Conservation (phyloP, 768 basidiomycete genomes). For the Mycena latifolia region DNA sequence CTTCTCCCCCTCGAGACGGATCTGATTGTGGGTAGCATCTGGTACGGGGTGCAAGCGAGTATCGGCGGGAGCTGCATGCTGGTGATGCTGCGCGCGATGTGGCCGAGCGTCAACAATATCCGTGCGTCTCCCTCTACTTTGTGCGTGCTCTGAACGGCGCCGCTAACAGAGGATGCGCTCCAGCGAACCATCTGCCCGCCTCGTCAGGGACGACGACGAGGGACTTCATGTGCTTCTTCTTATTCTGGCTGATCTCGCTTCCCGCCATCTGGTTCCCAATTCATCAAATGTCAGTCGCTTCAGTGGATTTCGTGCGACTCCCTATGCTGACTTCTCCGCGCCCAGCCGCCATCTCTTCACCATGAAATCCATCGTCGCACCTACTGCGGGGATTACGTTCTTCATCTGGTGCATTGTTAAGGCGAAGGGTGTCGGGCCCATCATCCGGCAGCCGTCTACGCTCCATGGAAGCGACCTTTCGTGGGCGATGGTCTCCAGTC, state of each 20-base stretch:
- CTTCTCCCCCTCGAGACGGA: neutral
- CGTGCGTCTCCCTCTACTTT: conserved; percentile 61
- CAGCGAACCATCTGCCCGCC: conserved; percentile 79
- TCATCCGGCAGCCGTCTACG: conserved; percentile 72
- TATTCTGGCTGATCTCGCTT: conserved; percentile 87
- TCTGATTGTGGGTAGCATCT: conserved; percentile 56
- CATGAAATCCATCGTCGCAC: conserved; percentile 79
- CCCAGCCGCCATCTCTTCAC: conserved; percentile 86
- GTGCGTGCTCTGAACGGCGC: neutral
- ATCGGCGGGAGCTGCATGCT: conserved; percentile 86
- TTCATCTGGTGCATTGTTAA: conserved; percentile 85
- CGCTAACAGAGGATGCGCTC: neutral
- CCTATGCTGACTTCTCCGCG: neutral
- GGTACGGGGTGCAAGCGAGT: conserved; percentile 86
- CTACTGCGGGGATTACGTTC: conserved; percentile 76
- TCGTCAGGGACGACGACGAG: conserved; percentile 82
- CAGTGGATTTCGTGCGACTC: neutral
- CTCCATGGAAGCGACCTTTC: conserved; percentile 76
- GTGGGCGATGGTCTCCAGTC: conserved; percentile 80
- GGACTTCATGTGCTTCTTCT: conserved; percentile 85
- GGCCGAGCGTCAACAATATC: conserved; percentile 77
- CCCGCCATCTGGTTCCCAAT: conserved; percentile 88
- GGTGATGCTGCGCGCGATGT: conserved; percentile 82
- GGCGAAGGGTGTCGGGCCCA: conserved; percentile 82
- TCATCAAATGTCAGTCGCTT: conserved; percentile 73